Evolutionary conservation across 1,284 basidiomycete species (phyloP).

Genomic region (Golubevia pallescens): DNA sequence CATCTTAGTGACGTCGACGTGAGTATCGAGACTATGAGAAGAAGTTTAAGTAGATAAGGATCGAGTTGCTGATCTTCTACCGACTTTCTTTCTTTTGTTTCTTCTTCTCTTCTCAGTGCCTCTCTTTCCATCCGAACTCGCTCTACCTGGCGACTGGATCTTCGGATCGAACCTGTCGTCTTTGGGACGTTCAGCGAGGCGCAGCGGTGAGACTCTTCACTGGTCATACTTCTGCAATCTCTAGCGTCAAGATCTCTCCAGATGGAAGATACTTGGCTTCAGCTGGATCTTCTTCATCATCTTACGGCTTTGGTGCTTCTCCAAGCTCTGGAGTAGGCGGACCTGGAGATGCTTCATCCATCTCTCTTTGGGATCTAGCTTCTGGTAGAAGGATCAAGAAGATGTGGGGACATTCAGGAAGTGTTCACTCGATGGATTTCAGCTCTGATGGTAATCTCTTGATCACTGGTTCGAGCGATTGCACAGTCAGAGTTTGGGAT

Average conservation of each 20-base stretch:
- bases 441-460: conserved; percentile 88
- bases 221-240: conserved; percentile 90
- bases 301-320: background rate
- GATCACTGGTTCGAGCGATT: conserved; percentile 87
- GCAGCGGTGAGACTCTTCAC: conserved; percentile 92
- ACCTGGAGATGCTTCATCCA: conserved; percentile 77
- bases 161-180: conserved; percentile 88
- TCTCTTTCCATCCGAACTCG: conserved; percentile 96
- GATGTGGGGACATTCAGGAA: conserved; percentile 90
- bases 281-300: conserved; percentile 65
- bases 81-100: too few relatives aligned
- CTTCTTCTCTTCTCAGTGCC: too few relatives aligned
- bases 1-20: conserved; percentile 97
- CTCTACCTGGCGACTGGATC: conserved; percentile 96
- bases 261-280: conserved; percentile 93
- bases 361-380: conserved; percentile 95
- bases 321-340: conserved; percentile 4
- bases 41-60: too few relatives aligned
- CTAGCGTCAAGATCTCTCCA: conserved; percentile 84
- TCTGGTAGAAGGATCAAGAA: conserved; percentile 92
- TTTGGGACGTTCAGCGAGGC: conserved; percentile 99
- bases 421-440: conserved; percentile 88
- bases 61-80: too few relatives aligned
- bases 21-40: too few relatives aligned
- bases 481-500: conserved; percentile 96